Evolutionary conservation across 768 basidiomycete genomes (phyloP).

Genomic region (Trametes elegans): DNA sequence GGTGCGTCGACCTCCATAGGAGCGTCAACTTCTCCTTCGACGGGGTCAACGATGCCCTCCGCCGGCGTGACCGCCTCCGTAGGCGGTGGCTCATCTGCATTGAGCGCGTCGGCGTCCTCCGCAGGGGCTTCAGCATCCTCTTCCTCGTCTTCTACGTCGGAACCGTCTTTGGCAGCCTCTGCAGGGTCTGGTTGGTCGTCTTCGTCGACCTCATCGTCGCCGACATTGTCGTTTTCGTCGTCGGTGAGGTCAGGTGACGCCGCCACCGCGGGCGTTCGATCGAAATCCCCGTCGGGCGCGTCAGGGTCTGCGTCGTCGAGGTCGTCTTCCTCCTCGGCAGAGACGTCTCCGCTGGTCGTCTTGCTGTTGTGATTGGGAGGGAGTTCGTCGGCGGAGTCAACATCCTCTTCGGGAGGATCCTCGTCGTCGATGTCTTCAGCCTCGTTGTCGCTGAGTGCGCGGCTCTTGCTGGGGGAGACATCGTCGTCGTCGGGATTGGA

Average conservation of each 20-base stretch:
- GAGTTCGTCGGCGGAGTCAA: conserved; percentile 22
- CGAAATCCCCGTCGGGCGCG: conserved; percentile 22
- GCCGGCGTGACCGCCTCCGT: conserved; percentile 15
- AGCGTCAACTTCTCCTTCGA: conserved; percentile 18
- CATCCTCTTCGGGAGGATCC: conserved; percentile 26
- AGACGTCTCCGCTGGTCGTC: conserved; percentile 20
- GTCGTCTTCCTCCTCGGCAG: conserved; percentile 33
- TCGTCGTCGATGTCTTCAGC: conserved; percentile 18
- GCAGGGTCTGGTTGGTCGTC: conserved; percentile 13
- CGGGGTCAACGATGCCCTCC: conserved; percentile 29
- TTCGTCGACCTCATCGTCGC: conserved; percentile 23
- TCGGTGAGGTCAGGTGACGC: conserved; percentile 31
- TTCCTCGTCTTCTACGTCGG: conserved; percentile 26
- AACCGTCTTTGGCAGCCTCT: conserved; percentile 5
- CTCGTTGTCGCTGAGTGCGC: conserved; percentile 21
- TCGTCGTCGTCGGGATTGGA: conserved; percentile 20
- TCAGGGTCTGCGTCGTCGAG: conserved; percentile 27
- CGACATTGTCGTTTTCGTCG: conserved; percentile 35
- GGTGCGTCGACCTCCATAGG: conserved; percentile 28
- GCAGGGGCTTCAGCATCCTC: conserved; percentile 24
- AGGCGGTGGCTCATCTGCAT: conserved; percentile 16
- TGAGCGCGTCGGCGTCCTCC: conserved; percentile 31
- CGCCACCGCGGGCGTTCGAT: conserved; percentile 20
- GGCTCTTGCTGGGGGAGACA: conserved; percentile 14
- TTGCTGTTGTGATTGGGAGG: conserved; percentile 13